Evolutionary conservation across 2,329 filamentous ascomycete genomes (phyloP), one percentile per base, ranked within the genome.

Genomic region (Aspergillus calidoustus): DNA sequence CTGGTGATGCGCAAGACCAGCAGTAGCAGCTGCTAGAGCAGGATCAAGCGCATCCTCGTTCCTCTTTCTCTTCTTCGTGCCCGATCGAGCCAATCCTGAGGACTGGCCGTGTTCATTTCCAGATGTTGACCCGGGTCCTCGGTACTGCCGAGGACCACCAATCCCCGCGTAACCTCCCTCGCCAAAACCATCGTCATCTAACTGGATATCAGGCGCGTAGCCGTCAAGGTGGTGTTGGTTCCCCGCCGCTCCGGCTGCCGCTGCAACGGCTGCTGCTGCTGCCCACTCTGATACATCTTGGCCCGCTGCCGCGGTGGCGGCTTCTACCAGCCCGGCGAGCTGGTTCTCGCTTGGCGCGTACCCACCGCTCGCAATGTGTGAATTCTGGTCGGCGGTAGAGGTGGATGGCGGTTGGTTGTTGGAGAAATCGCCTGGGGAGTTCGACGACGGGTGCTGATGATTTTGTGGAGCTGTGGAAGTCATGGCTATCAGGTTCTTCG

Each of bases 181-280:
- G 3, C 70, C 71, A 64, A 80, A 79, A 1, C 73, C 71, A 55
- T 79, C 77, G 38, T 79, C 77, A 8, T 71, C 72, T 54, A 79
- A 70, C 60, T 79, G 76, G 47, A 79, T 75, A 5, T 78, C 77
- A 7, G 72, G 59, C 2, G 70, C 69, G 63, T 79, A 80, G 4
- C 72, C 70, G 44, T 79, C 77, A n/a, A 80, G 62, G 49, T 79
- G 77, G 54, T 73, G 72, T 56, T 79, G 76, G 28, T 74, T 68
- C 2, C 69, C 68, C 2, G 73, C 83, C 79, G 67, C 81, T 78
- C 70, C 83, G 79, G 76, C 81, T 72, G 67, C 82, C 69, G 70
- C 82, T 72, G 62, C 80, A 76, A 64, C 83, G 77, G 80, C 77
- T 69, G 72, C 81, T 75, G 41, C 72, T 70, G 70, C 81, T 69